Evolutionary conservation across 768 basidiomycete genomes (phyloP).

Genomic region (Nidularia pulvinata): DNA sequence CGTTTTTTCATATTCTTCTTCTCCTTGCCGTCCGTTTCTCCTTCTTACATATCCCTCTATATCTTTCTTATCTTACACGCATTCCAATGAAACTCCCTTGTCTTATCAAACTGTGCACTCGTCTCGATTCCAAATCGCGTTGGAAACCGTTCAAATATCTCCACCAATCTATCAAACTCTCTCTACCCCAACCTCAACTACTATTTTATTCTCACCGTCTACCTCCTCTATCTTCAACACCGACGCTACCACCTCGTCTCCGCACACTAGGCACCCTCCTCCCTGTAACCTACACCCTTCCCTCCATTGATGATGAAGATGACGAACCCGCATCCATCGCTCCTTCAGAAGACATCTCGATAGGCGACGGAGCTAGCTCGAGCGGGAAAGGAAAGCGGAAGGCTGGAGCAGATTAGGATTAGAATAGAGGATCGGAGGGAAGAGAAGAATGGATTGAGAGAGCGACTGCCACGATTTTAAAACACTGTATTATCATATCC

Average conservation of each 20-base stretch:
- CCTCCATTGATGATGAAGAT: slow-evolving; percentile 62
- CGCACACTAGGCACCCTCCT: slow-evolving; percentile 47
- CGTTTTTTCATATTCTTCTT: no score
- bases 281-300: slow-evolving; percentile 59
- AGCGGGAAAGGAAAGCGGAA: neutral
- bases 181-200: neutral
- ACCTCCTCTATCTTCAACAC: neutral
- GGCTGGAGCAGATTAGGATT: no score
- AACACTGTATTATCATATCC: no score
- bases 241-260: neutral
- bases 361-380: neutral
- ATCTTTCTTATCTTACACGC: no score
- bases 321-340: slow-evolving; percentile 33
- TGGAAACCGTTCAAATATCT: neutral
- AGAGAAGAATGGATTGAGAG: no score
- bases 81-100: no score
- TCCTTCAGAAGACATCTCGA: neutral
- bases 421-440: no score
- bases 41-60: no score
- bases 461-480: no score
- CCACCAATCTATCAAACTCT: neutral
- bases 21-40: no score
- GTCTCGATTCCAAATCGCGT: no score
- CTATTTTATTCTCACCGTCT: neutral
- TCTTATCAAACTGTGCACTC: no score